Evolutionary conservation across 129 eudicot genomes (phyloP).

Genomic region (Gnaphalium uliginosum): DNA sequence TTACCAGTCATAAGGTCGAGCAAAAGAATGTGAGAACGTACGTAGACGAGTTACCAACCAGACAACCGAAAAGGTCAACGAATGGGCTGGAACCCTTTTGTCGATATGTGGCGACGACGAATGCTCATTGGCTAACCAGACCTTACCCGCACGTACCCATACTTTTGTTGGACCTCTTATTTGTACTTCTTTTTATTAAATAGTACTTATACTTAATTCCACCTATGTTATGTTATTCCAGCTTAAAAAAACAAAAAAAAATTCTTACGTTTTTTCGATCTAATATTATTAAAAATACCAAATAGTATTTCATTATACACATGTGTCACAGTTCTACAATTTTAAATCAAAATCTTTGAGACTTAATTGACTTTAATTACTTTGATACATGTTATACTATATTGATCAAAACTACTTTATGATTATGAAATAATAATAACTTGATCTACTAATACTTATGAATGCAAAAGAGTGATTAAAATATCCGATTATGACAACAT

Average conservation of each 20-base stretch:
- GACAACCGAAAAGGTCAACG: conserved; percentile 5
- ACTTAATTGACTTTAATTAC: no score
- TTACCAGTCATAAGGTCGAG: not conserved
- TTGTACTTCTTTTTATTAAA: not conserved
- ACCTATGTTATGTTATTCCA: not conserved
- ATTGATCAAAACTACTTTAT: no score
- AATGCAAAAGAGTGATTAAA: no score
- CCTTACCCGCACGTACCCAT: conserved; percentile 32
- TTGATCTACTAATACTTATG: no score
- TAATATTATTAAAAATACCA: no score
- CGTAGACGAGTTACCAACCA: conserved; percentile 21
- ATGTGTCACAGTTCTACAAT: no score
- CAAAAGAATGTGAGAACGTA: conserved; percentile 6
- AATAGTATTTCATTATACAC: no score
- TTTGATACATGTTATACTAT: no score
- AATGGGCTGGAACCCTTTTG: conserved; percentile 27
- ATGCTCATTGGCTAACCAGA: conserved; percentile 1
- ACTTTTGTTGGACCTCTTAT: conserved; percentile 12
- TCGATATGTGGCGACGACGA: conserved; percentile 27
- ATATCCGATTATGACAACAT: no score
- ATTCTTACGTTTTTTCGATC: not conserved
- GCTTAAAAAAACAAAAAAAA: not conserved
- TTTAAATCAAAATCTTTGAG: no score
- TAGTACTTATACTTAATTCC: not conserved
- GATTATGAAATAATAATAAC: no score